Evolutionary conservation across 441 rosid genomes (phyloP).

Genomic region (Eutrema salsugineum): DNA sequence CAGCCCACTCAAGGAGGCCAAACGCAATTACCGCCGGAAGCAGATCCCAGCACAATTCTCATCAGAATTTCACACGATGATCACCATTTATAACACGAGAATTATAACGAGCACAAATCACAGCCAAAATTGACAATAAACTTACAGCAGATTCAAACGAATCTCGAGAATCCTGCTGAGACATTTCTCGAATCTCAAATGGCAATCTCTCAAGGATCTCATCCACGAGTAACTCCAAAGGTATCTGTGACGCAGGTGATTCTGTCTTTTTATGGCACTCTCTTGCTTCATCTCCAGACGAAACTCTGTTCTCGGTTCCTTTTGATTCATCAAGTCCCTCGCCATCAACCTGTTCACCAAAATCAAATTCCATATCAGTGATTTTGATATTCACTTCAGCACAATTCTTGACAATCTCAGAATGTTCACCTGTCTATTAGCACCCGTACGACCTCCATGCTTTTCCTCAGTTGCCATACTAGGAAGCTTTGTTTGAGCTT

Average conservation of each 20-base stretch:
- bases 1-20: neutral
- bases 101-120: neutral
- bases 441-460: constrained; percentile 57
- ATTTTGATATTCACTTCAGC: too few species aligned
- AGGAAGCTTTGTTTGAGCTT: constrained; percentile 51
- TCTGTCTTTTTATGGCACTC: too few species aligned
- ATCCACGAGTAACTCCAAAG: too few species aligned
- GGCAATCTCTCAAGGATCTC: too few species aligned
- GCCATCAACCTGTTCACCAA: too few species aligned
- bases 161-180: constrained; percentile 53
- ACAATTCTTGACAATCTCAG: constrained; percentile 86
- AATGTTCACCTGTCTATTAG: constrained; percentile 72
- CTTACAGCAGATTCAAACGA: constrained; percentile 64
- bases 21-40: neutral
- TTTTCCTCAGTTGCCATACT: constrained; percentile 61
- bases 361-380: too few species aligned
- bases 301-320: too few species aligned
- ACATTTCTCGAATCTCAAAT: constrained; percentile 53
- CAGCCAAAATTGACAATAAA: neutral
- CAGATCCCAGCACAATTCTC: constrained; percentile 28
- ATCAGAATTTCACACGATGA: neutral
- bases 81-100: neutral
- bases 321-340: too few species aligned
- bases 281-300: too few species aligned
- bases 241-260: too few species aligned